Evolutionary conservation across 768 basidiomycete species (phyloP).

Genomic region (Floccularia luteovirens): DNA sequence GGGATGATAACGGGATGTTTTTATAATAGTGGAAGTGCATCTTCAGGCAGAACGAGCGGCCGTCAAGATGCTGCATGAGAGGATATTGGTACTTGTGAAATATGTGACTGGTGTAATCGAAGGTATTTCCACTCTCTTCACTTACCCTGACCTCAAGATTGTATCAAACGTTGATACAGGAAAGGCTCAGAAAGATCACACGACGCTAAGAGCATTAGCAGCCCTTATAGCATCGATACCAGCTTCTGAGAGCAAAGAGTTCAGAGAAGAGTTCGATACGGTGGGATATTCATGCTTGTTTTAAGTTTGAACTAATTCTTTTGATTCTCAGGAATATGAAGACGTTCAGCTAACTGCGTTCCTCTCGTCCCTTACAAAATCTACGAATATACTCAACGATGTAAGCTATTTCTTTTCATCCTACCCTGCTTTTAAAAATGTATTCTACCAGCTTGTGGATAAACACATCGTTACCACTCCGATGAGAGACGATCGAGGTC

Average conservation of each 20-base stretch:
- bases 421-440: conserved; percentile 3
- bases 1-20: too few species aligned
- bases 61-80: conserved; percentile 93
- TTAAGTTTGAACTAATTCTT: conserved; percentile 1
- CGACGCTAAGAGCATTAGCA: conserved; percentile 74
- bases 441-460: conserved; percentile 54
- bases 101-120: conserved; percentile 76
- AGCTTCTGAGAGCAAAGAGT: conserved; percentile 74
- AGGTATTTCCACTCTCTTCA: conserved; percentile 36
- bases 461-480: conserved; percentile 62
- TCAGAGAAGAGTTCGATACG: conserved; percentile 85
- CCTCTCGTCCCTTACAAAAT: conserved; percentile 83
- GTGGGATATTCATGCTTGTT: conserved; percentile 29
- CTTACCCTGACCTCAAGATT: conserved; percentile 2
- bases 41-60: conserved; percentile 90
- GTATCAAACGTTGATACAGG: conserved; percentile 41
- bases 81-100: conserved; percentile 78
- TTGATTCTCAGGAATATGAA: conserved; percentile 71
- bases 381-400: conserved; percentile 81
- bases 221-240: conserved; percentile 86
- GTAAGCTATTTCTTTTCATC: conserved; percentile 34
- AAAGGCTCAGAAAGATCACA: conserved; percentile 68
- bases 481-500: conserved; percentile 48
- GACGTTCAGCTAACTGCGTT: conserved; percentile 92
- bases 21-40: conserved; percentile 73